phyloP scores from a whole-genome alignment of 2,329 filamentous ascomycete species.

The Xylariaceae sp. region DNA sequence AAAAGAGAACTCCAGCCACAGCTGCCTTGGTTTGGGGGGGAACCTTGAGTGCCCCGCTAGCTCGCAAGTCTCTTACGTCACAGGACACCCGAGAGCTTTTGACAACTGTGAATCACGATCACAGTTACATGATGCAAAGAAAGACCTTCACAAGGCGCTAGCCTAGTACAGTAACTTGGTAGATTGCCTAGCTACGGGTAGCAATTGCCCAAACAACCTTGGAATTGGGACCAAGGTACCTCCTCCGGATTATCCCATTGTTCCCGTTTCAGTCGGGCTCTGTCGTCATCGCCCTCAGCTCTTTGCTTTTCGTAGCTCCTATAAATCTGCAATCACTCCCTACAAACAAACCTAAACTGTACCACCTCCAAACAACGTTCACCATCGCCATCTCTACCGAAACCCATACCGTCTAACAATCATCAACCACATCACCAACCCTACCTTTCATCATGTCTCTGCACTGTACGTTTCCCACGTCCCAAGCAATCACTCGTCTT shows the following conservation, averaged over 20 bases:
- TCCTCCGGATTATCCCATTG: constrained; percentile 27
- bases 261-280: constrained; percentile 20
- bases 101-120: constrained; percentile 19
- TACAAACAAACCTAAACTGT: constrained; percentile 1
- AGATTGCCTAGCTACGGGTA: not conserved
- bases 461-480: constrained; percentile 56
- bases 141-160: too few relatives aligned
- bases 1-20: too few relatives aligned
- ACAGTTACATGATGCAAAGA: constrained; percentile 21
- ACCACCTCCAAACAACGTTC: constrained; percentile 18
- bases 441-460: constrained; percentile 60
- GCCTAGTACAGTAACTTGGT: too few relatives aligned
- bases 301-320: constrained; percentile 17
- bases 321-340: constrained; percentile 20
- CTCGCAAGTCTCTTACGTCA: constrained; percentile 32
- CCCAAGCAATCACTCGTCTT: not conserved
- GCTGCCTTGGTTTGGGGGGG: too few relatives aligned
- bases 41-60: constrained; percentile 9
- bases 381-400: not conserved
- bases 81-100: constrained; percentile 7
- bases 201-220: not conserved
- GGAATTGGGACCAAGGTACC: not conserved
- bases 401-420: not conserved
- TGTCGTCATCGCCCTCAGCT: constrained; percentile 30
- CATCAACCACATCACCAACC: constrained; percentile 19